Conservation (phyloP, 2,329 filamentous ascomycete species). For the Graphiopsis chlorocephala region DNA sequence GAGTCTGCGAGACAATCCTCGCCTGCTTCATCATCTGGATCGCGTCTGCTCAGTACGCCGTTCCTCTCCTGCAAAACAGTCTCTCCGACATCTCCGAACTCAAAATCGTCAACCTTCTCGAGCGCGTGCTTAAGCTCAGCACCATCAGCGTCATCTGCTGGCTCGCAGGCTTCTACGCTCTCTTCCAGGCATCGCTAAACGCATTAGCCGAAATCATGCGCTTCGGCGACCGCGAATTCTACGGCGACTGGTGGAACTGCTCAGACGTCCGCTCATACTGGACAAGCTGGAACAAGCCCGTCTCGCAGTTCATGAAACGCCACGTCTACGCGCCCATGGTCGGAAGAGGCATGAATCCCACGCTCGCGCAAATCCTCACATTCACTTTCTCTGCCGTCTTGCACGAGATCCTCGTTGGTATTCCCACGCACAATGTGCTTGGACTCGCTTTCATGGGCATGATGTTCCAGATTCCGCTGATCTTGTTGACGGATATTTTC, state of each 20-base stretch:
- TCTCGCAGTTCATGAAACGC: slow-evolving; percentile 93
- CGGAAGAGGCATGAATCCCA: slow-evolving; percentile 73
- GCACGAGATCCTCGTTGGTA: slow-evolving; percentile 87
- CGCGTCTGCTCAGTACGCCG: slow-evolving; percentile 88
- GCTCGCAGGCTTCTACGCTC: slow-evolving; percentile 94
- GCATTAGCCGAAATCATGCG: slow-evolving; percentile 83
- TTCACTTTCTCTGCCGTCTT: slow-evolving; percentile 86
- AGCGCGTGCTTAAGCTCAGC: slow-evolving; percentile 89
- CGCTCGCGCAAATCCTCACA: slow-evolving; percentile 71
- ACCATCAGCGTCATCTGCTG: slow-evolving; percentile 95
- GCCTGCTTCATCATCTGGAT: slow-evolving; percentile 93
- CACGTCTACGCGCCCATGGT: slow-evolving; percentile 89
- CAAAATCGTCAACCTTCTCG: slow-evolving; percentile 76
- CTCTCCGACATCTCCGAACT: slow-evolving; percentile 81
- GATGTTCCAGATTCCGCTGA: slow-evolving; percentile 88
- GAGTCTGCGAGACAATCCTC: slow-evolving; percentile 71
- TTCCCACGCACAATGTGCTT: slow-evolving; percentile 72
- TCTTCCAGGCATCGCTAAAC: slow-evolving; percentile 92
- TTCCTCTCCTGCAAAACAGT: slow-evolving; percentile 84
- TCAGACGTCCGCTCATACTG: slow-evolving; percentile 83
- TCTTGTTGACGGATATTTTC: slow-evolving; percentile 73
- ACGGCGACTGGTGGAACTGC: slow-evolving; percentile 98
- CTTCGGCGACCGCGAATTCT: slow-evolving; percentile 93
- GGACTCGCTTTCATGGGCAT: slow-evolving; percentile 93
- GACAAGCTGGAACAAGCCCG: slow-evolving; percentile 96